phyloP scores from a whole-genome alignment of 441 rosid genomes.

The Gossypium gossypioides region DNA sequence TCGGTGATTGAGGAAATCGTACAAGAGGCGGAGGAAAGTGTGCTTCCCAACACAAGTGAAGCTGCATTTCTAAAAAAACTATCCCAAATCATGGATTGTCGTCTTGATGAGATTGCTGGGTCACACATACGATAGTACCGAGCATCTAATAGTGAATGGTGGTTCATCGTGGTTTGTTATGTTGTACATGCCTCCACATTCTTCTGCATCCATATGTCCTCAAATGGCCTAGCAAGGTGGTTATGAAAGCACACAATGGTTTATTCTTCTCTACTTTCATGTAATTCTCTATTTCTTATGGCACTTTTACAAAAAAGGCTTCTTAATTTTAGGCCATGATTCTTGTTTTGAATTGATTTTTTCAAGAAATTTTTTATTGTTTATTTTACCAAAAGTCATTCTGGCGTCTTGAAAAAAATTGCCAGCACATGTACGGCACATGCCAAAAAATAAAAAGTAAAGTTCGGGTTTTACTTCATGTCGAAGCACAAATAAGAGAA shows the following conservation, averaged over 20 bases:
- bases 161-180: conserved; percentile 1
- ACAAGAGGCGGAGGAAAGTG: conserved; percentile 33
- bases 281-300: conserved; percentile 6
- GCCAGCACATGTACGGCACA: too few species aligned
- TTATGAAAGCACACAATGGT: neutral
- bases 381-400: neutral
- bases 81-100: conserved; percentile 37
- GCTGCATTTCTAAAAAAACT: conserved; percentile 32
- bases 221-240: neutral
- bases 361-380: neutral
- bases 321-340: neutral
- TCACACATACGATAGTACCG: conserved; percentile 12
- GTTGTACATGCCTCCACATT: neutral
- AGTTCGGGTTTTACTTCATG: too few species aligned
- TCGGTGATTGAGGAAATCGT: conserved; percentile 43
- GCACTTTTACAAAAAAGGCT: neutral
- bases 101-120: conserved; percentile 30
- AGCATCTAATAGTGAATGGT: conserved; percentile 1
- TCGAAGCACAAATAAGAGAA: too few species aligned
- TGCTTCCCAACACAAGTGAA: conserved; percentile 42
- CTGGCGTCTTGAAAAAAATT: too few species aligned
- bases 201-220: neutral
- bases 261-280: neutral
- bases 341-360: neutral
- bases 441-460: too few species aligned